Conservation (phyloP, 257 asterid species). For the Penstemon newberryi region DNA sequence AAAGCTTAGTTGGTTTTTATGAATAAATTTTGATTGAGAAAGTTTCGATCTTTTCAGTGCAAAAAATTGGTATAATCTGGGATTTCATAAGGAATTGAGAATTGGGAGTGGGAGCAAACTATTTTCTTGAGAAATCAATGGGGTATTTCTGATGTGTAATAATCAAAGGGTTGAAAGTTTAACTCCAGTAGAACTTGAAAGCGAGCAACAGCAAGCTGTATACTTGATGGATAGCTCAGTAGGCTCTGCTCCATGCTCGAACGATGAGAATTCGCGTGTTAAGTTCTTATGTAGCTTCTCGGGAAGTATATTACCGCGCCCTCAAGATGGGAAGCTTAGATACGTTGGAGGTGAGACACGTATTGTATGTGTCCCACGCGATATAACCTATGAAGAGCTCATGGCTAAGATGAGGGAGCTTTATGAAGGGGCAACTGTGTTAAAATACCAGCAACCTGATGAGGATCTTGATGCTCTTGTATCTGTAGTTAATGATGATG, state of each 20-base stretch:
- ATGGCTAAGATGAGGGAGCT: constrained; percentile 94
- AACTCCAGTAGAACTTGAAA: neutral
- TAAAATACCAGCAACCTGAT: constrained; percentile 96
- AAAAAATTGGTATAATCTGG: neutral
- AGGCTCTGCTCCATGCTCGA: constrained; percentile 46
- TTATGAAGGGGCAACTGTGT: constrained; percentile 63
- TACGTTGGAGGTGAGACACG: constrained; percentile 98
- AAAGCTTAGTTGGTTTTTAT: neutral
- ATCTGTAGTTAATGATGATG: constrained; percentile 93
- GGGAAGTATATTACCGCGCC: constrained; percentile 89
- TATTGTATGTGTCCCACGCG: constrained; percentile 73
- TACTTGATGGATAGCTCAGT: constrained; percentile 66
- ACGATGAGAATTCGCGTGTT: constrained; percentile 70
- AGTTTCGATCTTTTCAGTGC: neutral
- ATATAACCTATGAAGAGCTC: constrained; percentile 75
- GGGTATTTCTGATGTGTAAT: constrained; percentile 1
- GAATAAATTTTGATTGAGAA: neutral
- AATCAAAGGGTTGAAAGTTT: neutral
- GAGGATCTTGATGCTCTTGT: constrained; percentile 99
- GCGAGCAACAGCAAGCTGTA: neutral
- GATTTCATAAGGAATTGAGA: neutral
- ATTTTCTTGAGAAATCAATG: neutral
- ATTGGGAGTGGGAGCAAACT: neutral
- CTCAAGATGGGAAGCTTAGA: constrained; percentile 94
- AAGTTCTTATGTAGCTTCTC: constrained; percentile 91